These are phyloP conservation scores for Tillandsia leiboldiana DNA, from an alignment of 176 grass and related monocot genomes.

Conservation along the genomic window DNA sequence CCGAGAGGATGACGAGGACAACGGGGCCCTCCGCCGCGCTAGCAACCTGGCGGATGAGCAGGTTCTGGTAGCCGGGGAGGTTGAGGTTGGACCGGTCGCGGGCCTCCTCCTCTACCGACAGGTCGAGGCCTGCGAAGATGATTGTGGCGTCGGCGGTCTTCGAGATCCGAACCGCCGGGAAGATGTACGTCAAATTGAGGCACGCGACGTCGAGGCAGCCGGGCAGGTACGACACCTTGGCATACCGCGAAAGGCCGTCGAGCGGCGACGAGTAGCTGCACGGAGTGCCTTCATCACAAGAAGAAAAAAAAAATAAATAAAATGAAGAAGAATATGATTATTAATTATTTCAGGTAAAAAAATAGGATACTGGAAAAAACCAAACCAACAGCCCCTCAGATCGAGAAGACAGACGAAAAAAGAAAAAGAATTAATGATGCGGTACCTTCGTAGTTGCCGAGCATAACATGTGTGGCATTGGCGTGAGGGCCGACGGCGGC, in stretches of 20 bases:
- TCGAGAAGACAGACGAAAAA: no score
- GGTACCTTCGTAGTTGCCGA: slow-evolving; percentile 58
- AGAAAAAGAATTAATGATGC: no score
- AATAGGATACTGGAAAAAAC: no score
- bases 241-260: no score
- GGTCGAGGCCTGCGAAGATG: slow-evolving; percentile 63
- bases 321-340: no score
- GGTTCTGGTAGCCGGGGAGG: slow-evolving; percentile 64
- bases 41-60: slow-evolving; percentile 50
- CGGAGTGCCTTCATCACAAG: no score
- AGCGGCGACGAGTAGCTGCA: no score
- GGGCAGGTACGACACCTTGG: no score
- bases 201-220: slow-evolving; percentile 26
- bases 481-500: slow-evolving; percentile 63
- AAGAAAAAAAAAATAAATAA: no score
- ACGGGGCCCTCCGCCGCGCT: slow-evolving; percentile 38
- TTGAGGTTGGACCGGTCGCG: slow-evolving; percentile 42
- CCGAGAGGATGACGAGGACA: slow-evolving; percentile 62
- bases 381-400: no score
- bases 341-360: no score
- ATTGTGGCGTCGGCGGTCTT: slow-evolving; percentile 33
- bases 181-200: slow-evolving; percentile 16
- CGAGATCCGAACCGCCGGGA: slow-evolving; percentile 20
- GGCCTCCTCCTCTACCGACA: slow-evolving; percentile 51
- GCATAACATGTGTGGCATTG: slow-evolving; percentile 22